phyloP scores from a whole-genome alignment of 306 rosid genomes.

The Malus asiatica region DNA sequence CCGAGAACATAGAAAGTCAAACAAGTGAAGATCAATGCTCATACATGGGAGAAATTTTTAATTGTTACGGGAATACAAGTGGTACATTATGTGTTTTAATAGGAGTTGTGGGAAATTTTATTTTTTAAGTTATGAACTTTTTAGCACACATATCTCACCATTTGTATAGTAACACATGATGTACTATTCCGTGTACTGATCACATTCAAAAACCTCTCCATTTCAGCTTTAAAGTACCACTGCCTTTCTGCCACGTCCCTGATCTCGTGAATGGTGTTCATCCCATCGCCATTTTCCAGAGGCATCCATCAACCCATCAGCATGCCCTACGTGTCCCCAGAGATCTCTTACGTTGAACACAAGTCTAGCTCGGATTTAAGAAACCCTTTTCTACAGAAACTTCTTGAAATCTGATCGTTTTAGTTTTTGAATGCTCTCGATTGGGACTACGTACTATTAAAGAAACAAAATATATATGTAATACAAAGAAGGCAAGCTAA shows the following conservation, averaged over 20 bases:
- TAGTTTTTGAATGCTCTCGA: no score
- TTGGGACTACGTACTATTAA: not conserved
- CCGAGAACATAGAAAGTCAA: not conserved
- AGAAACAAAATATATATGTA: not conserved
- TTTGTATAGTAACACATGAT: no score
- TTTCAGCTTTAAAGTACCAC: not conserved
- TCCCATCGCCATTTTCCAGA: not conserved
- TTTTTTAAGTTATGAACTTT: no score
- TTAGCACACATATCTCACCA: no score
- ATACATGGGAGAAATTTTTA: no score
- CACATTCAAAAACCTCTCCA: no score
- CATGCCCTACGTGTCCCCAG: slow-evolving; percentile 9
- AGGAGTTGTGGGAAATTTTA: no score
- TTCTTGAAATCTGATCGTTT: slow-evolving; percentile 18
- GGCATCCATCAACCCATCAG: slow-evolving; percentile 1
- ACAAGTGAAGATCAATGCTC: not conserved
- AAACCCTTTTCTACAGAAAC: not conserved
- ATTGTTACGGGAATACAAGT: no score
- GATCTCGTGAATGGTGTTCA: slow-evolving; percentile 26
- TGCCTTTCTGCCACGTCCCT: slow-evolving; percentile 5
- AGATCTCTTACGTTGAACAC: slow-evolving; percentile 5
- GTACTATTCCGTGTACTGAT: no score
- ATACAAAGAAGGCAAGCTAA: not conserved
- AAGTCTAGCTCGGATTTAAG: not conserved
- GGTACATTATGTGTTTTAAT: no score